A percentile compares a stretch with the other conserved stretches of the same genome.
phyloP scores from a whole-genome alignment of 179 eudicot species.

The Drosera spatulata region DNA sequence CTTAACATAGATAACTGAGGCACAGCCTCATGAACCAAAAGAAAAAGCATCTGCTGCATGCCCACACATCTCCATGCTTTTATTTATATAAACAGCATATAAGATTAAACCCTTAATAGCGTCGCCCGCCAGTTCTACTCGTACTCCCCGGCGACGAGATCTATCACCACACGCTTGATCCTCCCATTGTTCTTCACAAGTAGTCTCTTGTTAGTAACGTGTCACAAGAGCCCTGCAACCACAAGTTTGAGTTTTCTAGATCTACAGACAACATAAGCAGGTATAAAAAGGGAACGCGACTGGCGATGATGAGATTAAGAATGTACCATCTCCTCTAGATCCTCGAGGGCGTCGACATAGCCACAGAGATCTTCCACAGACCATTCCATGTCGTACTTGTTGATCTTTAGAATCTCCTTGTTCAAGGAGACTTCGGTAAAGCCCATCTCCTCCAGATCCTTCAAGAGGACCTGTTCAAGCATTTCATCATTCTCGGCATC shows the following conservation, averaged over 20 bases:
- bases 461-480: conserved; percentile 40
- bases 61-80: no score
- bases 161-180: conserved; percentile 64
- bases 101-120: no score
- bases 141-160: conserved; percentile 42
- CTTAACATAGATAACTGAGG: no score
- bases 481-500: conserved; percentile 3
- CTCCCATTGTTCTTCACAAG: conserved; percentile 72
- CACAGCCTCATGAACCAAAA: no score
- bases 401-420: conserved; percentile 53
- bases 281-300: background rate
- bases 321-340: conserved; percentile 64
- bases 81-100: no score
- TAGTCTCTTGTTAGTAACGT: conserved; percentile 43
- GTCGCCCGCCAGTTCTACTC: no score
- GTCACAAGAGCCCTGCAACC: conserved; percentile 48
- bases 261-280: background rate
- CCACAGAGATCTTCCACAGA: conserved; percentile 79
- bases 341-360: conserved; percentile 40
- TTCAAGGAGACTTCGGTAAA: conserved; percentile 56
- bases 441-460: conserved; percentile 75
- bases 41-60: no score
- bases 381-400: conserved; percentile 52
- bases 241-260: background rate
- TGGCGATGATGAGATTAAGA: background rate